Evolutionary conservation across 2,329 filamentous ascomycete genomes (phyloP), one percentile per base, ranked within the genome.

Genomic region (Thielaviopsis euricoi): DNA sequence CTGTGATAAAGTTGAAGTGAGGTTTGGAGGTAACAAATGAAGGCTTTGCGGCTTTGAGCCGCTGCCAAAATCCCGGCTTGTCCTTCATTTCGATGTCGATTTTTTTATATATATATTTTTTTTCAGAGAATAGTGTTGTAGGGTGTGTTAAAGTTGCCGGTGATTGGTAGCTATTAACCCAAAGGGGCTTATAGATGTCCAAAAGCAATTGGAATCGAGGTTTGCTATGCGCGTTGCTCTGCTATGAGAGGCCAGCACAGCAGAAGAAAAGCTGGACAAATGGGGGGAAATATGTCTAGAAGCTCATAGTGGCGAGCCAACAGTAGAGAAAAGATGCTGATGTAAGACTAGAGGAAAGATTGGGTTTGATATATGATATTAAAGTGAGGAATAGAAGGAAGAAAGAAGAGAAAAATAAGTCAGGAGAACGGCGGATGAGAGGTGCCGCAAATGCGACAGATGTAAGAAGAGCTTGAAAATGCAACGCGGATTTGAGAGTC

Each of bases 1-100:
- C 75, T 1, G 83, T 83, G 61, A 93, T 89, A 68, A 91, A 94
- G 71, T 87, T 89, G 70, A 90, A 85, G 63, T 83, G 80, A 17
- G 82, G 84, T 64, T 78, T 76, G 65, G 76, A 80, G 56, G 77
- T 76, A 26, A 81, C 64, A 62, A 83, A 81, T 17, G 77, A 73
- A 2, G 79, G 80, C 65, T 77, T 79, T 62, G 79, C 65, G 59
- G 72, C 68, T 67, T 71, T 72, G 61, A 80, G 59, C 64, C 76
- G 72, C 43, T 66, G 67, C 71, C 71, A 70, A 49, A 72, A 29
- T 53, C 62, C 67, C 26, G 21, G 26, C 19, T 53, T 21, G 13
- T 60, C n/a, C 22, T 52, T 50, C 59, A 60, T 60, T 26, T 50
- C 46, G 46, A 7, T 13, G 46, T 10, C 29, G 9, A 33, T 10